phyloP scores from a whole-genome alignment of 2,329 filamentous ascomycete genomes.

The Nemania abortiva region DNA sequence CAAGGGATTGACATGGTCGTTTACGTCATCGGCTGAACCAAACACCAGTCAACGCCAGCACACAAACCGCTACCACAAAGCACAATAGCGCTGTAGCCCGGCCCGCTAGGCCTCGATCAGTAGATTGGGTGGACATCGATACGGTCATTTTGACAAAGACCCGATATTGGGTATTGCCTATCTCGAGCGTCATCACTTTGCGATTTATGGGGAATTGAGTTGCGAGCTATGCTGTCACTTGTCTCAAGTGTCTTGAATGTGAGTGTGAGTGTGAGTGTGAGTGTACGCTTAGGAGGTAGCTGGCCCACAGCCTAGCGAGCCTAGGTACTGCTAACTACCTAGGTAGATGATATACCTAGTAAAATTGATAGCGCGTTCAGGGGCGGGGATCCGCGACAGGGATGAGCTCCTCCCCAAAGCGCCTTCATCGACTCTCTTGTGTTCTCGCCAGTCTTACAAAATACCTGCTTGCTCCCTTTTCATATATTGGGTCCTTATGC shows the following conservation, averaged over 20 bases:
- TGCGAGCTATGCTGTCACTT: slow-evolving; percentile 20
- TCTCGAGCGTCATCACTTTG: slow-evolving; percentile 24
- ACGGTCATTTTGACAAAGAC: slow-evolving; percentile 26
- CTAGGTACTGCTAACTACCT: too few relatives aligned
- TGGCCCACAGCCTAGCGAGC: too few relatives aligned
- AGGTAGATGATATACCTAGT: too few relatives aligned
- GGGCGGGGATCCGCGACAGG: too few relatives aligned
- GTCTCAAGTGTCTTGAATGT: not conserved
- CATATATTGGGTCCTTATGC: too few relatives aligned
- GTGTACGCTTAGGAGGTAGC: too few relatives aligned
- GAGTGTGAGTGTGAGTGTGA: too few relatives aligned
- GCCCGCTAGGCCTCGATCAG: slow-evolving; percentile 17
- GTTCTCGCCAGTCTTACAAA: too few relatives aligned
- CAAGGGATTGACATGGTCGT: slow-evolving; percentile 18
- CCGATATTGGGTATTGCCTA: not conserved
- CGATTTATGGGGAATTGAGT: not conserved
- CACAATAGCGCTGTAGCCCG: not conserved
- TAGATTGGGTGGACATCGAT: slow-evolving; percentile 17
- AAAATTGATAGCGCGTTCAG: too few relatives aligned
- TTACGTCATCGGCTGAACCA: slow-evolving; percentile 31
- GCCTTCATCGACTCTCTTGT: too few relatives aligned
- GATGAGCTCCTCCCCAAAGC: too few relatives aligned
- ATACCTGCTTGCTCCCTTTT: too few relatives aligned
- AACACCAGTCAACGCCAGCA: not conserved
- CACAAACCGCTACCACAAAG: not conserved